Evolutionary conservation across 345 rosid species (phyloP), one percentile per base, ranked within the genome.

Genomic region (Moricandia moricandioides): DNA sequence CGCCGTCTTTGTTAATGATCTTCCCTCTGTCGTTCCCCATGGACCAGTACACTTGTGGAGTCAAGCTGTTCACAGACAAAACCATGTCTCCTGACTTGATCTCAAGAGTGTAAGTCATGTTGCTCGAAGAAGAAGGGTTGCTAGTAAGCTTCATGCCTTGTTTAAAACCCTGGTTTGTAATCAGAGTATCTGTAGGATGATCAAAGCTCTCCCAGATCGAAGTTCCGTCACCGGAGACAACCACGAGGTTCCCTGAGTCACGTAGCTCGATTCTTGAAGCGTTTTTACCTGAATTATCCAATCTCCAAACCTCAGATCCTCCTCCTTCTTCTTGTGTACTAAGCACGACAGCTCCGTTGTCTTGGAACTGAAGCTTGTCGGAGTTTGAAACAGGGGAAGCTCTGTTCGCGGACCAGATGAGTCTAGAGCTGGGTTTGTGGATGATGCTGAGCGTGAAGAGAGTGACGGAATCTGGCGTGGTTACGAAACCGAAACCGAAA

Each of bases 21-120:
- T 5, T 87, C 11, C 82, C 70, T 2, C 47, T 71, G 0, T 91
- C 98, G 5, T 62, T 84, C 45, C 77, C 72, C 82, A 90, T 81
- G 5, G 98, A 88, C 98, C 99, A 95, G 71, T 95, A 95, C 4
- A 86, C 81, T 79, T 95, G 97, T 2, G 87, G 90, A 31, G 86
- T 82, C 26, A 35, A 66, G 76, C 80, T 89, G 30, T 81, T 83
- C 0, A 89, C 97, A 14, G 86, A 92, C 18, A 92, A 87, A 34
- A 86, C 27, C 93, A 88, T 73, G 70, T 95, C 91, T 2, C 96
- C 92, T 0, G 94, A 88, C 76, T 80, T 86, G 57, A 95, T 90
- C 71, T 92, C 93, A 18, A 95, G 98, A 55, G 78, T 33, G 69
- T 84, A 90, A 69, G 80, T 89, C 85, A 87, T 59, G 70, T 89